A percentile compares a stretch with the other conserved stretches of the same genome.
Conservation (phyloP, 768 basidiomycete genomes). For the Brasilioporus rufonigricans region DNA sequence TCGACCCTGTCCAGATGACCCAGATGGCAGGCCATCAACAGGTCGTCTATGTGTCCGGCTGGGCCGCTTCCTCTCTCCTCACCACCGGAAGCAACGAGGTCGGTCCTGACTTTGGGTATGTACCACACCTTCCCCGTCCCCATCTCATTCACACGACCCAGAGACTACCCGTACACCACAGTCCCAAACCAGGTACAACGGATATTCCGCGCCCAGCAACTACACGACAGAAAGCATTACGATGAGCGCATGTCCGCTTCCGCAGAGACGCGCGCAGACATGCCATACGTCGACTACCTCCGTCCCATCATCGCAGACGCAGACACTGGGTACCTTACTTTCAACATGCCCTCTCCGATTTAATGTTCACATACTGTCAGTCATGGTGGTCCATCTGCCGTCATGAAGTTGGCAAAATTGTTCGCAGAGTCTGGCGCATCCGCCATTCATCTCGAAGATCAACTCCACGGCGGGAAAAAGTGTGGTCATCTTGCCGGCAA, state of each 20-base stretch:
- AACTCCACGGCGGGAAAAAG: constrained; percentile 94
- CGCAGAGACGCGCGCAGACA: constrained; percentile 59
- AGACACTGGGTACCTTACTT: constrained; percentile 74
- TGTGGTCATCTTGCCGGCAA: constrained; percentile 92
- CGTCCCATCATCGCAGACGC: constrained; percentile 93
- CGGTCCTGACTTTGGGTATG: constrained; percentile 84
- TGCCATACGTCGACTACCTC: constrained; percentile 84
- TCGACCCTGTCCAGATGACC: constrained; percentile 93
- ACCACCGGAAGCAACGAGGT: constrained; percentile 92
- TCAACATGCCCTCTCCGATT: neutral
- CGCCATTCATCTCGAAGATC: constrained; percentile 91
- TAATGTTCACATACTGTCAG: constrained; percentile 37
- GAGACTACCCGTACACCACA: constrained; percentile 94
- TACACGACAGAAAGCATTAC: constrained; percentile 92
- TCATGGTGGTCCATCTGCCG: constrained; percentile 88
- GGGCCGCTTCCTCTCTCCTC: constrained; percentile 83
- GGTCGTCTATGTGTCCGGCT: constrained; percentile 89
- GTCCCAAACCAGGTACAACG: constrained; percentile 95
- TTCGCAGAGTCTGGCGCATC: constrained; percentile 95
- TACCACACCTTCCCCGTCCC: neutral
- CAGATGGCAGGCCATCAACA: constrained; percentile 89
- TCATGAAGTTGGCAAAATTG: constrained; percentile 92
- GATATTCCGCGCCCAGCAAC: constrained; percentile 86
- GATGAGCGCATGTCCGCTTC: constrained; percentile 75
- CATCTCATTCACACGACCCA: constrained; percentile 28